Base-by-base conservation (phyloP, 805 yeast genomes). In the Kodamaea restingae region DNA sequence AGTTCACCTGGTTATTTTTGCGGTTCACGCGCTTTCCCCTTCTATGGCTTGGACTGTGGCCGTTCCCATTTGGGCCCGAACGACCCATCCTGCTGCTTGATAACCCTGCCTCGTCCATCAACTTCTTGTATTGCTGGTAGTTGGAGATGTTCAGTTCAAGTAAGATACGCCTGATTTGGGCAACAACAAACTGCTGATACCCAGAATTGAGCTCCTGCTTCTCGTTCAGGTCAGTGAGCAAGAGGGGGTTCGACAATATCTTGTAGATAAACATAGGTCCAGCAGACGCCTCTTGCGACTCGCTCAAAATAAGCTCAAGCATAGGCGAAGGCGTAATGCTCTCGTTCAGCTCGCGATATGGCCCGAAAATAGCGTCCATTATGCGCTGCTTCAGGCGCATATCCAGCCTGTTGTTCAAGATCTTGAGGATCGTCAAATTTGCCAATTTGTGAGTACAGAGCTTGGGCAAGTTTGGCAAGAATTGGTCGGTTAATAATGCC, bases 61-160 rank as follows among this genome's bases (percentile, higher is more conserved):
- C 36, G 24, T 18, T 32, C 7, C 35, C 32, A 20, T 26, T 26
- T 14, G 61, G 52, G 3, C 50, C 18, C 8, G 60, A 46, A 34
- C 68, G 49, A 35, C 56, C 56, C 32, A 65, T 46, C 35, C 70
- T 50, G 34, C 57, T 56, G 40, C 56, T 58, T 7, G 70, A 57
- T 28, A 90, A 65, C 3, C 97, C 97, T 45, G 88, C 91, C 60
- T 91, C 98, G 50, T 91, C 98, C 74, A 90, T 76, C 41, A 93
- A 68, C 47, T 95, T 79, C 55, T 86, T 85, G 61, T 87, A 86
- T 25, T 84, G 85, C 56, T 85, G 95, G 37, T 63, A 67, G 20
- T 73, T 65, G 32, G 67, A 51, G 27, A 82, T 70, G 42, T 76
- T 78, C 51, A 75, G 60, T 35, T 82, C 84, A 30, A 79, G 62